Evolutionary conservation across 176 grass and related monocot genomes (phyloP).

Genomic region (Tuctoria greenei): DNA sequence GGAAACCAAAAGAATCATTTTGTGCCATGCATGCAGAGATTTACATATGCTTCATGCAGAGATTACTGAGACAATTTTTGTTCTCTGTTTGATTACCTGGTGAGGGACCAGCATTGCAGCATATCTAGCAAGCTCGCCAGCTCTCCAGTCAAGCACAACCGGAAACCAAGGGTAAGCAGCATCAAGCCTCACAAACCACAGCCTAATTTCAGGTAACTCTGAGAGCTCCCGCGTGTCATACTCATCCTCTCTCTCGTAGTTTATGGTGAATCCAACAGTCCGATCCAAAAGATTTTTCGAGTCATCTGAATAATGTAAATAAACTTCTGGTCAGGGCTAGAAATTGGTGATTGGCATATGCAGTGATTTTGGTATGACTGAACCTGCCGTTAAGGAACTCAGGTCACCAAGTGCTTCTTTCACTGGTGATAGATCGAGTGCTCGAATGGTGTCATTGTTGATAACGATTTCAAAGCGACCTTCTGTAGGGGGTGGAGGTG

Average conservation of each 20-base stretch:
- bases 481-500: constrained; percentile 68
- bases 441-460: constrained; percentile 52
- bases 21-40: not conserved
- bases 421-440: constrained; percentile 58
- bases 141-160: constrained; percentile 93
- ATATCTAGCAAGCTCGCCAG: constrained; percentile 81
- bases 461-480: constrained; percentile 68
- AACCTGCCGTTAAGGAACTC: constrained; percentile 50
- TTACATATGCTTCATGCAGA: not conserved
- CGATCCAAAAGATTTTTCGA: constrained; percentile 57
- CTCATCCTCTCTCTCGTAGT: constrained; percentile 82
- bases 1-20: not conserved
- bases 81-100: constrained; percentile 54
- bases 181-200: constrained; percentile 94
- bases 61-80: not conserved
- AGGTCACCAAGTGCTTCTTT: constrained; percentile 46
- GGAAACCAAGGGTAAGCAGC: constrained; percentile 85
- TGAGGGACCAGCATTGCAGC: constrained; percentile 90
- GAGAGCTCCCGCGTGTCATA: constrained; percentile 67
- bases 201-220: constrained; percentile 70
- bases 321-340: not conserved
- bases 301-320: constrained; percentile 39
- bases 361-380: not conserved
- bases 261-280: constrained; percentile 87
- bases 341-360: not conserved